phyloP scores from a whole-genome alignment of 768 basidiomycete species.

The Termitomyces sp. region DNA sequence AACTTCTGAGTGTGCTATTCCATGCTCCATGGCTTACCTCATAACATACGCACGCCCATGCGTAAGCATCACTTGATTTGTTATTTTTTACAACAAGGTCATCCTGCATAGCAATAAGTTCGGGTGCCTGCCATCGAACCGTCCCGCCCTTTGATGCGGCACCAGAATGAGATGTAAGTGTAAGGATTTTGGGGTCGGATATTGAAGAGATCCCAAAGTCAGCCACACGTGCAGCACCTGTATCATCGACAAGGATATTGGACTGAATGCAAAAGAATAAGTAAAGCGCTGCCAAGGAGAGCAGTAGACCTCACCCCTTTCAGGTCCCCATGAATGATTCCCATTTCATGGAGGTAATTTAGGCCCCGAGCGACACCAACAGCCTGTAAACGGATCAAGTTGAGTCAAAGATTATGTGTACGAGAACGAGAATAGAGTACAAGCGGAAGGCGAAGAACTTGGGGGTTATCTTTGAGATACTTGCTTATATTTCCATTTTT shows the following conservation, averaged over 20 bases:
- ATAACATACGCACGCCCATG: neutral
- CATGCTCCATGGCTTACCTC: neutral
- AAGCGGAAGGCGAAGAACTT: neutral
- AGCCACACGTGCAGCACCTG: neutral
- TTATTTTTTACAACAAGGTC: neutral
- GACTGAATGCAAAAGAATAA: neutral
- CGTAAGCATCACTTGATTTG: neutral
- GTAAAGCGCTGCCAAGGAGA: no score
- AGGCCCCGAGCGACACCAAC: neutral
- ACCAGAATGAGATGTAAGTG: neutral
- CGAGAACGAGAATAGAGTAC: neutral
- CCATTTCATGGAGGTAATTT: neutral
- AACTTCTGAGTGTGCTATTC: no score
- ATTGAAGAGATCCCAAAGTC: neutral
- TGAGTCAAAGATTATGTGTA: neutral
- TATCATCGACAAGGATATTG: neutral
- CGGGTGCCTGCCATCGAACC: neutral
- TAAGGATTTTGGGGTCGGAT: neutral
- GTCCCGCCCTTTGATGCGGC: neutral
- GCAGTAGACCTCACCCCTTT: neutral
- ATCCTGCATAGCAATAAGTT: neutral
- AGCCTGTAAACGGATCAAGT: neutral
- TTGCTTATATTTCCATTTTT: constrained; percentile 24
- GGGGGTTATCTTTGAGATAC: neutral
- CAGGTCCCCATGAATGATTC: neutral